Conservation (phyloP, 352 stramenopile genomes). For the Phytophthora citrophthora region DNA sequence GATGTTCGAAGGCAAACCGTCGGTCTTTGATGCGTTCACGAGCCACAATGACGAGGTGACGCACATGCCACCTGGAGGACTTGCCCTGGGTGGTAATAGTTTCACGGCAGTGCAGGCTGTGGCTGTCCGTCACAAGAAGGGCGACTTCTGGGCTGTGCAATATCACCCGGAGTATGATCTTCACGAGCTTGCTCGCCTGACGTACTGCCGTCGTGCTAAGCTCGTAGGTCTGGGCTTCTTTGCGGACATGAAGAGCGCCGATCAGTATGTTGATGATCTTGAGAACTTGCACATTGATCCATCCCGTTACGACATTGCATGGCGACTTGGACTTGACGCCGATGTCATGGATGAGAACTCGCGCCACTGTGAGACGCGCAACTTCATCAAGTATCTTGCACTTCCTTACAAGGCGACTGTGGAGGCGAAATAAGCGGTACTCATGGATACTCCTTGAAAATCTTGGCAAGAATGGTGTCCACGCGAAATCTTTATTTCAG, state of each 20-base stretch:
- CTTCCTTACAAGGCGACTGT: slow-evolving; percentile 69
- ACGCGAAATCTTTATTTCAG: not conserved
- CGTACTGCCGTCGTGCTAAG: slow-evolving; percentile 70
- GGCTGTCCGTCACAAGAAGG: slow-evolving; percentile 76
- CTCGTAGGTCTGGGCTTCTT: slow-evolving; percentile 81
- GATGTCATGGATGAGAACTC: slow-evolving; percentile 86
- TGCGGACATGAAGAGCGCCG: slow-evolving; percentile 65
- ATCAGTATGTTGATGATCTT: slow-evolving; percentile 77
- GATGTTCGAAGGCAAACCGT: slow-evolving; percentile 84
- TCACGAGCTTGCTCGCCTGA: slow-evolving; percentile 78
- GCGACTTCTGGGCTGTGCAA: slow-evolving; percentile 86
- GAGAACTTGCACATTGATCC: slow-evolving; percentile 77
- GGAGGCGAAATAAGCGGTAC: slow-evolving; percentile 39
- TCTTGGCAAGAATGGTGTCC: no score
- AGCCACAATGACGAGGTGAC: slow-evolving; percentile 88
- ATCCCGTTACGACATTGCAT: slow-evolving; percentile 80
- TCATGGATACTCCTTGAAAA: no score
- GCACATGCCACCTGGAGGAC: slow-evolving; percentile 66
- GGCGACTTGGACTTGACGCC: slow-evolving; percentile 74
- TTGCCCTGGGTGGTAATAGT: slow-evolving; percentile 65
- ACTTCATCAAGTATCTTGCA: slow-evolving; percentile 88
- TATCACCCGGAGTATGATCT: slow-evolving; percentile 89
- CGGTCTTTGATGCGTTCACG: slow-evolving; percentile 83
- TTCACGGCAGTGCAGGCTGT: slow-evolving; percentile 80
- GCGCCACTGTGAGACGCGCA: slow-evolving; percentile 78